A percentile compares a stretch with the other conserved stretches of the same genome.
phyloP scores from a whole-genome alignment of 768 basidiomycete species.

The Phallus indusiatus region DNA sequence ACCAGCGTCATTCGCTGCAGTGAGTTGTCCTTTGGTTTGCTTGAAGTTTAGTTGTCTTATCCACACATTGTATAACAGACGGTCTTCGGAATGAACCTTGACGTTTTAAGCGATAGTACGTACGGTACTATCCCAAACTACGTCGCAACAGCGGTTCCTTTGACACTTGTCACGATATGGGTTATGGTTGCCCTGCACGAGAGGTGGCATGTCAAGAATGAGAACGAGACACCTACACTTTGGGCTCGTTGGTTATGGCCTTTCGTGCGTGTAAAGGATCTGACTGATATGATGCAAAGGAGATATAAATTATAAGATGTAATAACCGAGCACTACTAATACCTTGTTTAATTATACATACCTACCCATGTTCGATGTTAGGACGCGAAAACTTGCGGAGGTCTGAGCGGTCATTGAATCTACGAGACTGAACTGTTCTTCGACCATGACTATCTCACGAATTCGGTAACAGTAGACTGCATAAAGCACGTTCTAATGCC shows the following conservation, averaged over 20 bases:
- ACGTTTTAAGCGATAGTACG: not conserved
- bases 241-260: constrained; percentile 3
- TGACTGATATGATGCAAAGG: not conserved
- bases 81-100: constrained; percentile 8
- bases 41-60: not conserved
- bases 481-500: no score
- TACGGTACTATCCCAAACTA: constrained; percentile 3
- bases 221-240: not conserved
- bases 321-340: not conserved
- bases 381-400: no score
- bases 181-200: constrained; percentile 6
- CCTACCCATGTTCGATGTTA: no score
- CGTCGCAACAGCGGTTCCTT: constrained; percentile 4
- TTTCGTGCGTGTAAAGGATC: not conserved
- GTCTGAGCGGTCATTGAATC: no score
- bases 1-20: constrained; percentile 38
- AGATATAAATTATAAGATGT: not conserved
- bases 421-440: no score
- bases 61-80: not conserved
- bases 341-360: no score
- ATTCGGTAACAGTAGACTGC: no score
- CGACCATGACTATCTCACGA: no score
- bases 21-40: constrained; percentile 6
- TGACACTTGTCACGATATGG: constrained; percentile 9
- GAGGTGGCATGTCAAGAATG: not conserved